These are phyloP conservation scores for Aspergillus nomiae DNA, from an alignment of 2,329 filamentous ascomycete species.

Conservation along the genomic window DNA sequence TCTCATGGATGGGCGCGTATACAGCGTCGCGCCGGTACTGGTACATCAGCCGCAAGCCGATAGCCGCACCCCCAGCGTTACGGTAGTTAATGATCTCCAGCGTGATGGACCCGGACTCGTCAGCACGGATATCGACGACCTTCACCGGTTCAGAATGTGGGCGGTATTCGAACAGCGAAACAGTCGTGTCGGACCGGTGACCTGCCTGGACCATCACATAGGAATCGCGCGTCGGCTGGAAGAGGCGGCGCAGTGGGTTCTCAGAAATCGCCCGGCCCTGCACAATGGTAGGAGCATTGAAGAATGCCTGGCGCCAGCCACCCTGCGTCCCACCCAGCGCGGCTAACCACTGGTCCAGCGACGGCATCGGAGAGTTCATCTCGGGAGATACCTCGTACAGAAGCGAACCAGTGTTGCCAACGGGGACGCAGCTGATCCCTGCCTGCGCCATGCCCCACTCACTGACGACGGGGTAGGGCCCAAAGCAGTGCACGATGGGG, in stretches of 20 bases:
- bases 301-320: conserved; percentile 6
- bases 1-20: conserved; percentile 95
- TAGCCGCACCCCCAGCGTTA: conserved; percentile 78
- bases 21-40: conserved; percentile 93
- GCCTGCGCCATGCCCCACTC: conserved; percentile 68
- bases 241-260: conserved; percentile 3
- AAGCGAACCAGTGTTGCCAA: not conserved
- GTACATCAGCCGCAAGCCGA: conserved; percentile 81
- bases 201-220: conserved; percentile 3
- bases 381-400: not conserved
- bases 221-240: not conserved
- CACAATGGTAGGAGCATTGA: not conserved
- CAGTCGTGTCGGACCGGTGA: not conserved
- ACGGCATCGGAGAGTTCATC: conserved; percentile 6
- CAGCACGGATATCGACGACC: not conserved
- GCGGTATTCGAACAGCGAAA: not conserved
- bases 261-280: not conserved
- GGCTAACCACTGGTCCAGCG: not conserved
- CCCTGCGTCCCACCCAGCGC: conserved; percentile 5
- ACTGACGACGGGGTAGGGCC: not conserved
- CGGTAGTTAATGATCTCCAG: not conserved
- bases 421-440: conserved; percentile 50
- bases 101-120: not conserved
- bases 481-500: conserved; percentile 93
- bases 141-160: not conserved